These are phyloP conservation scores for Microsporum audouinii DNA, from an alignment of 2,329 filamentous ascomycete species.

Conservation along the genomic window DNA sequence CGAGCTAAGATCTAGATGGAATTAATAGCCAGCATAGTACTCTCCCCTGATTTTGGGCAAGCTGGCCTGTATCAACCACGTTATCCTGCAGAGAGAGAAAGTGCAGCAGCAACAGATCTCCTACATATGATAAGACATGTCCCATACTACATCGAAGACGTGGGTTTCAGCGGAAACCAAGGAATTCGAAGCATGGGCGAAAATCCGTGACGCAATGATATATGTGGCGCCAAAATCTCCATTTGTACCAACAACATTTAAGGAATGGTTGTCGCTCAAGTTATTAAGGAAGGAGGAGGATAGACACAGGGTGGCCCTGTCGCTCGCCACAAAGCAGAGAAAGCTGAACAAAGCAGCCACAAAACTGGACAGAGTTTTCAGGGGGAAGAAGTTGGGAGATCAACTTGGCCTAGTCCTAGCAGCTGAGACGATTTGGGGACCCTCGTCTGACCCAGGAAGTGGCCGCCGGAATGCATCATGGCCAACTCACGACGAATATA, in stretches of 20 bases:
- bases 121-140: constrained; percentile 9
- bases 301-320: constrained; percentile 4
- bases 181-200: constrained; percentile 20
- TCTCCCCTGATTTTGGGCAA: too few species aligned
- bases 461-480: constrained; percentile 19
- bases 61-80: not conserved
- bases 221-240: constrained; percentile 20
- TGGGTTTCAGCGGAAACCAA: constrained; percentile 20
- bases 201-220: constrained; percentile 16
- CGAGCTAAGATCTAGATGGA: not conserved
- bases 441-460: constrained; percentile 5
- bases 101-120: not conserved
- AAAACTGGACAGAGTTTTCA: constrained; percentile 13
- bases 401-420: constrained; percentile 19
- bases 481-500: constrained; percentile 23
- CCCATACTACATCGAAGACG: constrained; percentile 20
- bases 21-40: not conserved
- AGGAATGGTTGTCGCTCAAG: constrained; percentile 19
- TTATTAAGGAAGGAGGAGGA: constrained; percentile 13
- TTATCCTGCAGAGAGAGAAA: not conserved
- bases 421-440: constrained; percentile 21
- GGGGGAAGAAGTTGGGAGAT: constrained; percentile 18
- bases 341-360: constrained; percentile 1
- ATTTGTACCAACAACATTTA: constrained; percentile 18
- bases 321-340: not conserved